Percentiles rank a stretch among this genome's conserved stretches.
Conservation (phyloP, 805 yeast species). For the Wickerhamia fluorescens region DNA sequence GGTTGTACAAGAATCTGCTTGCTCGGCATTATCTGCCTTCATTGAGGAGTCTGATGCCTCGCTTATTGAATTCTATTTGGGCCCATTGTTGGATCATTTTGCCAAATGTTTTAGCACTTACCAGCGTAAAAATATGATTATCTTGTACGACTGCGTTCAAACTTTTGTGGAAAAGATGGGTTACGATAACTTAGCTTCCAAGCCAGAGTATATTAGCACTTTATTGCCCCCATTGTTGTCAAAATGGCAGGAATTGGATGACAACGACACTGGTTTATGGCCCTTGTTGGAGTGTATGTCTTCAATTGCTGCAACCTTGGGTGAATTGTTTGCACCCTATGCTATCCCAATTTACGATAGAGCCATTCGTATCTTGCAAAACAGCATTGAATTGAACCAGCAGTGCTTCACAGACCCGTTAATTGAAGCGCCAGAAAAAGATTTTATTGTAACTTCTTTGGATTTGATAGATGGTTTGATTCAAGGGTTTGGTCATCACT, state of each 20-base stretch:
- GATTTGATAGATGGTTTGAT: slow-evolving; percentile 90
- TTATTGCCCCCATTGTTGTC: slow-evolving; percentile 75
- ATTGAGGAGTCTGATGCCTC: slow-evolving; percentile 68
- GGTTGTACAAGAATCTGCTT: slow-evolving; percentile 93
- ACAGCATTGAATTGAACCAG: slow-evolving; percentile 61
- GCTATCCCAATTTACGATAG: slow-evolving; percentile 82
- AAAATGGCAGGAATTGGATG: slow-evolving; percentile 72
- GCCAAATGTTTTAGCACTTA: slow-evolving; percentile 68
- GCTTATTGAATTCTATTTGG: slow-evolving; percentile 55
- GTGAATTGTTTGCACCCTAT: slow-evolving; percentile 79
- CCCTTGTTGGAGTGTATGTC: slow-evolving; percentile 91
- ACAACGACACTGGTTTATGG: slow-evolving; percentile 82
- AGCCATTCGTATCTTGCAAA: slow-evolving; percentile 60
- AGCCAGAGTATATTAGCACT: slow-evolving; percentile 49
- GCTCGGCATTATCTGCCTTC: slow-evolving; percentile 77
- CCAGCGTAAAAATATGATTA: slow-evolving; percentile 73
- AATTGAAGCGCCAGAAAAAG: slow-evolving; percentile 76
- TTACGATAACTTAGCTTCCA: slow-evolving; percentile 43
- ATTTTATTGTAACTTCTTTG: slow-evolving; percentile 79
- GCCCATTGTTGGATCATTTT: slow-evolving; percentile 63
- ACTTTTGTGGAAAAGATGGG: slow-evolving; percentile 78
- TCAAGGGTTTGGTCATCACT: slow-evolving; percentile 72
- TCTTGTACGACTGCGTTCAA: slow-evolving; percentile 85
- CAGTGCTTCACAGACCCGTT: slow-evolving; percentile 59
- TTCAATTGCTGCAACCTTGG: slow-evolving; percentile 79